phyloP scores from a whole-genome alignment of 768 basidiomycete species.

The Scleroderma bovista region DNA sequence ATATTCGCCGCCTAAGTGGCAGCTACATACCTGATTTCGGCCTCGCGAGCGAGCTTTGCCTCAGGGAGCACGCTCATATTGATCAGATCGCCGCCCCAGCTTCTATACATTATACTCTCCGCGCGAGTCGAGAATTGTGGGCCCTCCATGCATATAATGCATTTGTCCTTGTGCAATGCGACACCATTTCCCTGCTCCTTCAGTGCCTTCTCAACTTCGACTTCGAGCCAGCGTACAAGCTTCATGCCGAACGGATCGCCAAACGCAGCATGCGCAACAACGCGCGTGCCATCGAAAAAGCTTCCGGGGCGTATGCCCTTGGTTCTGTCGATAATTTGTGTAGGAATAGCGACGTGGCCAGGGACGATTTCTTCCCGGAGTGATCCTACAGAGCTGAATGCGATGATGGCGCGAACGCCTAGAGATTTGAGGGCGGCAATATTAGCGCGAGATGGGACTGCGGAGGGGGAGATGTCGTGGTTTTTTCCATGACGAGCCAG shows the following conservation, averaged over 20 bases:
- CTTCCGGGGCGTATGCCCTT: constrained; percentile 86
- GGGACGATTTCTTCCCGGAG: constrained; percentile 90
- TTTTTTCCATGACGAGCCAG: constrained; percentile 83
- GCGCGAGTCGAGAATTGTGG: constrained; percentile 98
- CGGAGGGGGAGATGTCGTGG: constrained; percentile 74
- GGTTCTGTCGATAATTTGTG: constrained; percentile 94
- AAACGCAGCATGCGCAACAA: constrained; percentile 92
- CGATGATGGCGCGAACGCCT: constrained; percentile 83
- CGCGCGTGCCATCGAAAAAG: constrained; percentile 76
- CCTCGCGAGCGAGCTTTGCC: constrained; percentile 94
- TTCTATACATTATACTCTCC: constrained; percentile 90
- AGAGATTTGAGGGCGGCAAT: constrained; percentile 92
- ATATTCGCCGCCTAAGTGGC: not conserved
- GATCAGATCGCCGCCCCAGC: constrained; percentile 90
- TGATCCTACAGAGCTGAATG: constrained; percentile 94
- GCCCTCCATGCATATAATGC: constrained; percentile 95
- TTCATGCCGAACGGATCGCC: constrained; percentile 82
- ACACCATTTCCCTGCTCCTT: constrained; percentile 52
- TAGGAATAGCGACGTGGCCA: constrained; percentile 82
- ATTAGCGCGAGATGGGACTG: constrained; percentile 85
- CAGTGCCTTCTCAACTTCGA: constrained; percentile 58
- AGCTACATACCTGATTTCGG: constrained; percentile 69
- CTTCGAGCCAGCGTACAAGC: constrained; percentile 62
- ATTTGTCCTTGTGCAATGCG: constrained; percentile 74
- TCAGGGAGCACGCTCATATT: constrained; percentile 98